Conservation (phyloP, 1,139 yeast genomes). For the Diutina siamensis region DNA sequence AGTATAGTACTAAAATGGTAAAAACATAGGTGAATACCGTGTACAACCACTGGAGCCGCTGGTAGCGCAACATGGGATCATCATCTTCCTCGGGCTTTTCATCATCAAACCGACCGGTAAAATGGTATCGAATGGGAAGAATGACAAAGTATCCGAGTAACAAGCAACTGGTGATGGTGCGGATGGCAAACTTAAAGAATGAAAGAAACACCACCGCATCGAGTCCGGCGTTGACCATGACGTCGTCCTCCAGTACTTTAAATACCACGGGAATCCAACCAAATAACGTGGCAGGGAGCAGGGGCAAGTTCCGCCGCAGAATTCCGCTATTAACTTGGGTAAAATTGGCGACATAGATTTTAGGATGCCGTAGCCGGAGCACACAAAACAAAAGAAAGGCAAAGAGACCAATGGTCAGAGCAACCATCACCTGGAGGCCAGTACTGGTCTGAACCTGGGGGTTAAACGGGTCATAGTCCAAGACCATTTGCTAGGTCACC, state of each 20-base stretch:
- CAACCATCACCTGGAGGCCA: slow-evolving; percentile 42
- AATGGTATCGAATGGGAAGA: slow-evolving; percentile 62
- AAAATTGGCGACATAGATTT: slow-evolving; percentile 54
- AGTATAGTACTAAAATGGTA: slow-evolving; percentile 57
- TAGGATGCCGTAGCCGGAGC: slow-evolving; percentile 55
- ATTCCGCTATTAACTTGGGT: slow-evolving; percentile 20
- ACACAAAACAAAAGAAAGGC: slow-evolving; percentile 58
- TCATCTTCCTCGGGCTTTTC: slow-evolving; percentile 2
- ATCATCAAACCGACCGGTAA: slow-evolving; percentile 29
- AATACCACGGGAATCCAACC: slow-evolving; percentile 72
- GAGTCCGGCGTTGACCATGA: slow-evolving; percentile 80
- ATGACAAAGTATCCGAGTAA: slow-evolving; percentile 54
- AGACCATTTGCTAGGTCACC: not conserved
- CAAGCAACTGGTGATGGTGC: slow-evolving; percentile 44
- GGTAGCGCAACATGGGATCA: slow-evolving; percentile 7
- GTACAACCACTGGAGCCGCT: slow-evolving; percentile 34
- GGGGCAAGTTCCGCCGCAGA: slow-evolving; percentile 16
- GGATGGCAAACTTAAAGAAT: slow-evolving; percentile 69
- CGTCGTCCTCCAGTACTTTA: slow-evolving; percentile 58
- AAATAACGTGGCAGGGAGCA: slow-evolving; percentile 23
- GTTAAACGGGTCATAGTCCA: slow-evolving; percentile 5
- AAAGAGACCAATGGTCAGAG: slow-evolving; percentile 47
- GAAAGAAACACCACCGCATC: slow-evolving; percentile 86
- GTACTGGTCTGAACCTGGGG: slow-evolving; percentile 5
- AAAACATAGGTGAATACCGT: slow-evolving; percentile 80